Conservation (phyloP, 768 basidiomycete genomes). For the Brasilioporus rufonigricans region DNA sequence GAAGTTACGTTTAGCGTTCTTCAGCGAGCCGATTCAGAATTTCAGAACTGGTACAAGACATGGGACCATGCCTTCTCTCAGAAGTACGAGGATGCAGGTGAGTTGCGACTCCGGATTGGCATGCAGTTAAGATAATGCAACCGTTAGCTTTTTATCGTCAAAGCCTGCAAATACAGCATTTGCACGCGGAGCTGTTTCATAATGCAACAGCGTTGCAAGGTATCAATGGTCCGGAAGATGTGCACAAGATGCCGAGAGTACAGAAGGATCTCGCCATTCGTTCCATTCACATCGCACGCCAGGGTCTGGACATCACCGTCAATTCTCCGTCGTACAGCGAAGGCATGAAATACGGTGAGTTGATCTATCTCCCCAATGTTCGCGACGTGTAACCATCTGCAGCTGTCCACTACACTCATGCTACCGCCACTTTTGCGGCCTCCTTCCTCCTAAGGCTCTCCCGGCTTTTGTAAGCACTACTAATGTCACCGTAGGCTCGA, state of each 20-base stretch:
- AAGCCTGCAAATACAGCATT: conserved; percentile 81
- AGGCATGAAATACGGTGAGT: conserved; percentile 86
- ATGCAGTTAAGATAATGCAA: conserved; percentile 3
- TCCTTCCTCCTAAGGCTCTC: conserved; percentile 85
- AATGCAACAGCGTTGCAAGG: conserved; percentile 81
- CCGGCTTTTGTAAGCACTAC: conserved; percentile 74
- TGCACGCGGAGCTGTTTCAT: conserved; percentile 84
- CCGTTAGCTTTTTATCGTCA: conserved; percentile 80
- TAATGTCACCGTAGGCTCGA: background rate
- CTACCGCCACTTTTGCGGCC: conserved; percentile 91
- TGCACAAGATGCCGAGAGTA: conserved; percentile 73
- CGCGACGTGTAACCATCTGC: conserved; percentile 3
- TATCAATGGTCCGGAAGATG: conserved; percentile 84
- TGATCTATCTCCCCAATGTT: background rate
- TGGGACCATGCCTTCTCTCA: conserved; percentile 82
- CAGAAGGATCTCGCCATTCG: conserved; percentile 79
- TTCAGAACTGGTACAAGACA: conserved; percentile 75
- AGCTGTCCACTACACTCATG: conserved; percentile 92
- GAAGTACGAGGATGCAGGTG: conserved; percentile 81
- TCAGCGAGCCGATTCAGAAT: conserved; percentile 71
- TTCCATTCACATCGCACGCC: conserved; percentile 79
- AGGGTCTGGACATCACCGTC: conserved; percentile 82
- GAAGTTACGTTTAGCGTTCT: conserved; percentile 72
- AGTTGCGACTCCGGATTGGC: conserved; percentile 19
- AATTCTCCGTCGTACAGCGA: conserved; percentile 82